These are phyloP conservation scores for Epichloe festucae DNA, from an alignment of 2,329 filamentous ascomycete species.

Conservation along the genomic window DNA sequence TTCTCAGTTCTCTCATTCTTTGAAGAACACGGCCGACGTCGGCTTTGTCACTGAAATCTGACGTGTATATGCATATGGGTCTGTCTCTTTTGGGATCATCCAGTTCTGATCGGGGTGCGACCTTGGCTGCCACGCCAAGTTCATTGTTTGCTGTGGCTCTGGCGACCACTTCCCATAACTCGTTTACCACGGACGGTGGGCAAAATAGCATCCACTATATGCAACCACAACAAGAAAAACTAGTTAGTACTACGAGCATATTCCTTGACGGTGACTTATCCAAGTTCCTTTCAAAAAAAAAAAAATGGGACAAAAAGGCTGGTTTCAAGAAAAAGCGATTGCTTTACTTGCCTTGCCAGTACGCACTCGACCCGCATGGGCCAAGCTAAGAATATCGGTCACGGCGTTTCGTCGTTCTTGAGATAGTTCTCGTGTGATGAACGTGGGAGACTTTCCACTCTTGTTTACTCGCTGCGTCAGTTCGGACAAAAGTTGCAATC, in stretches of 20 bases:
- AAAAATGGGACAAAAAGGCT: not conserved
- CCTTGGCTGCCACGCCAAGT: conserved; percentile 62
- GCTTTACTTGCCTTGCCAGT: conserved; percentile 46
- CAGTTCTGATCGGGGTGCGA: conserved; percentile 40
- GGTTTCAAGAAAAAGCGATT: not conserved
- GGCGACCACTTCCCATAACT: conserved; percentile 53
- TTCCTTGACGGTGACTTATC: not conserved
- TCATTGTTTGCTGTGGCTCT: conserved; percentile 53
- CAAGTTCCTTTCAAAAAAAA: not conserved
- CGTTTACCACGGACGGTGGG: conserved; percentile 37
- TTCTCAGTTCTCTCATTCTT: conserved; percentile 46
- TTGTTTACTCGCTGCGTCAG: conserved; percentile 36
- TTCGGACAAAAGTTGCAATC: conserved; percentile 30
- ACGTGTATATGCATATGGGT: conserved; percentile 68
- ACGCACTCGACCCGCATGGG: conserved; percentile 42
- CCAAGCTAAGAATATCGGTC: conserved; percentile 46
- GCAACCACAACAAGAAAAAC: not conserved
- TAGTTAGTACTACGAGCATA: not conserved
- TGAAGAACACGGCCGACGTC: conserved; percentile 58
- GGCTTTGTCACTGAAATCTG: conserved; percentile 53
- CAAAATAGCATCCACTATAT: conserved; percentile 65
- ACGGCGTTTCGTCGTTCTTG: conserved; percentile 35
- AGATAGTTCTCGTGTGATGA: conserved; percentile 33
- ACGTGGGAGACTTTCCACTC: conserved; percentile 19
- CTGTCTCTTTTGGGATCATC: conserved; percentile 30